Conservation (phyloP, 2,329 filamentous ascomycete species). For the Fusarium nodosum region DNA sequence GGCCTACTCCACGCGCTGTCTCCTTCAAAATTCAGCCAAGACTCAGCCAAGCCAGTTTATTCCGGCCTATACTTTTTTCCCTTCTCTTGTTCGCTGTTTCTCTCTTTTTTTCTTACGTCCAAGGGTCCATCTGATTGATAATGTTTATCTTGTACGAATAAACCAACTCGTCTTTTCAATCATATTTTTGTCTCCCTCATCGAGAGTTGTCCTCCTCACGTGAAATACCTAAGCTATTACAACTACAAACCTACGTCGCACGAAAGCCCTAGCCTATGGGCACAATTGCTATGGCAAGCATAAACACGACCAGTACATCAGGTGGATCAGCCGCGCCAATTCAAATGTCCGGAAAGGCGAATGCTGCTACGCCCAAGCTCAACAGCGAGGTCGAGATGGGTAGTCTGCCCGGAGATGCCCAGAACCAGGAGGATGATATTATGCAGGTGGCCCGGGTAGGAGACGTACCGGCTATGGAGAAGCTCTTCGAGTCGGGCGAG, state of each 20-base stretch:
- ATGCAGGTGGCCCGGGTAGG: constrained; percentile 95
- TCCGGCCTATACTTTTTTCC: constrained; percentile 13
- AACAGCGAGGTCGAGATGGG: constrained; percentile 71
- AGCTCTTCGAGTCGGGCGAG: constrained; percentile 85
- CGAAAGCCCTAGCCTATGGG: constrained; percentile 13
- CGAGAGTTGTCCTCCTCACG: not conserved
- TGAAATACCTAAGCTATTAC: not conserved
- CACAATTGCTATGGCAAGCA: constrained; percentile 58
- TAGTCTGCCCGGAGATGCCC: constrained; percentile 59
- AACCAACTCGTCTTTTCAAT: constrained; percentile 15
- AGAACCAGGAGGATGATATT: constrained; percentile 76
- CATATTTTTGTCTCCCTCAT: constrained; percentile 12
- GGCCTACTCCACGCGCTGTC: constrained; percentile 47
- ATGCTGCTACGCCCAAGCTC: constrained; percentile 67
- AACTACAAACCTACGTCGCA: constrained; percentile 12
- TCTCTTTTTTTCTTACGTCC: constrained; percentile 24
- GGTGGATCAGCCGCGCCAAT: constrained; percentile 61
- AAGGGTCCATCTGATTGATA: constrained; percentile 32
- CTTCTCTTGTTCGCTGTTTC: constrained; percentile 24
- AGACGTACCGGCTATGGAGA: constrained; percentile 88
- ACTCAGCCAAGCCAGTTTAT: constrained; percentile 37
- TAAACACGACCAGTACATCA: constrained; percentile 54
- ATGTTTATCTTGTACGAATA: constrained; percentile 43
- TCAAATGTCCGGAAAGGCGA: constrained; percentile 68
- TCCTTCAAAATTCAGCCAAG: constrained; percentile 46